A percentile compares a stretch with the other conserved stretches of the same genome.
phyloP scores from a whole-genome alignment of 176 grass and related monocot genomes.

The Elaeis guineensis region DNA sequence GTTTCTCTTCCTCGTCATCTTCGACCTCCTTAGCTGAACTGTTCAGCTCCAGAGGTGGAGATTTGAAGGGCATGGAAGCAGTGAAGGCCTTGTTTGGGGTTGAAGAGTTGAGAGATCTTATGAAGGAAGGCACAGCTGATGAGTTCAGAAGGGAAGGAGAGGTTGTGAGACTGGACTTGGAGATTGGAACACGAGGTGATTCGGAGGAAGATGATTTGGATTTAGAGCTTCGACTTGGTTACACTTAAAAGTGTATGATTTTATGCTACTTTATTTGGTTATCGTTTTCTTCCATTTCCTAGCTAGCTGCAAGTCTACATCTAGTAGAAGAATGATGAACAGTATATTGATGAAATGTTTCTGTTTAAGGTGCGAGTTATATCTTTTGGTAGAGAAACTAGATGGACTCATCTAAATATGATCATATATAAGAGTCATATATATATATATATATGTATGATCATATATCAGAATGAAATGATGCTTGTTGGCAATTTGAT shows the following conservation, averaged over 20 bases:
- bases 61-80: no score
- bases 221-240: constrained; percentile 48
- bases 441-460: no score
- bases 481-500: no score
- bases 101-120: constrained; percentile 13
- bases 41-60: no score
- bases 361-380: neutral
- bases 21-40: neutral
- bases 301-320: neutral
- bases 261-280: neutral
- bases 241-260: constrained; percentile 6
- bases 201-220: constrained; percentile 20
- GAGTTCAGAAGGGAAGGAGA: neutral
- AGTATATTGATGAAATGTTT: neutral
- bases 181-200: neutral
- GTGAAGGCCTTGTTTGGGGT: neutral
- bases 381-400: no score
- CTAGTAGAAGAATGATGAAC: neutral
- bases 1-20: neutral
- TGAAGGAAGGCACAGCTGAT: neutral
- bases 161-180: constrained; percentile 19
- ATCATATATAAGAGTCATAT: no score
- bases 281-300: neutral
- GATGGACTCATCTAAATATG: no score
- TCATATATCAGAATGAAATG: no score